These are phyloP conservation scores for Cairneyella variabilis DNA, from an alignment of 495 filamentous ascomycete species.

Conservation along the genomic window DNA sequence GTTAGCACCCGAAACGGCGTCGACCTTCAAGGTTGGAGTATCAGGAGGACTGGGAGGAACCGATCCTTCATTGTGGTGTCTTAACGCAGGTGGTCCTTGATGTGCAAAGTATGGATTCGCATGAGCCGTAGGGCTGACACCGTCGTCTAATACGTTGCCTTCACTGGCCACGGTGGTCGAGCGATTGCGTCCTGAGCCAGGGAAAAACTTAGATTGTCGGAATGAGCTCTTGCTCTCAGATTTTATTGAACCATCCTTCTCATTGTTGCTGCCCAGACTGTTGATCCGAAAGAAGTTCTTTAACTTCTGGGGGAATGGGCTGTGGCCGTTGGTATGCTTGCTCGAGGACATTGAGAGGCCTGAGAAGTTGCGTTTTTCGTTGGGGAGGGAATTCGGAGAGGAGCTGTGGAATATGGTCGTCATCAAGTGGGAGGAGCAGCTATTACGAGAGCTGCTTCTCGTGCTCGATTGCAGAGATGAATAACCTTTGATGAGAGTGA, in stretches of 20 bases:
- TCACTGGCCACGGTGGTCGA: constrained; percentile 92
- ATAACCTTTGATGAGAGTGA: not conserved
- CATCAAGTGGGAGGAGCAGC: constrained; percentile 23
- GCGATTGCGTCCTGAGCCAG: constrained; percentile 67
- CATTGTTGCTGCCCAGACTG: constrained; percentile 53
- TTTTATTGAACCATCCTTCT: constrained; percentile 31
- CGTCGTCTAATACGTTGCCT: constrained; percentile 83
- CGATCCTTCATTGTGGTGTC: constrained; percentile 92
- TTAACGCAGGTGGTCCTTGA: constrained; percentile 86
- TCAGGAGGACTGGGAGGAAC: constrained; percentile 97
- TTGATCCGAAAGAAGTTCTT: constrained; percentile 99
- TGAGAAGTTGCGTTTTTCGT: constrained; percentile 28
- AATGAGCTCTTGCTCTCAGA: constrained; percentile 60
- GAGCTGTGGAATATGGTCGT: constrained; percentile 24
- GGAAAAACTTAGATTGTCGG: constrained; percentile 81
- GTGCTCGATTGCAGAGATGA: no score
- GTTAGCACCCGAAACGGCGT: constrained; percentile 63
- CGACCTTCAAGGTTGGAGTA: constrained; percentile 72
- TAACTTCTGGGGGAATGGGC: constrained; percentile 73
- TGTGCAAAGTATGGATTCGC: constrained; percentile 98
- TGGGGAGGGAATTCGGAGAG: constrained; percentile 19
- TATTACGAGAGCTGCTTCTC: constrained; percentile 24
- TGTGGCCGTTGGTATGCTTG: constrained; percentile 35
- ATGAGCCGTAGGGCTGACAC: constrained; percentile 85
- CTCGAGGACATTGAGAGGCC: constrained; percentile 24